Evolutionary conservation across 805 yeast species (phyloP).

Genomic region (Myxozyma neglecta): DNA sequence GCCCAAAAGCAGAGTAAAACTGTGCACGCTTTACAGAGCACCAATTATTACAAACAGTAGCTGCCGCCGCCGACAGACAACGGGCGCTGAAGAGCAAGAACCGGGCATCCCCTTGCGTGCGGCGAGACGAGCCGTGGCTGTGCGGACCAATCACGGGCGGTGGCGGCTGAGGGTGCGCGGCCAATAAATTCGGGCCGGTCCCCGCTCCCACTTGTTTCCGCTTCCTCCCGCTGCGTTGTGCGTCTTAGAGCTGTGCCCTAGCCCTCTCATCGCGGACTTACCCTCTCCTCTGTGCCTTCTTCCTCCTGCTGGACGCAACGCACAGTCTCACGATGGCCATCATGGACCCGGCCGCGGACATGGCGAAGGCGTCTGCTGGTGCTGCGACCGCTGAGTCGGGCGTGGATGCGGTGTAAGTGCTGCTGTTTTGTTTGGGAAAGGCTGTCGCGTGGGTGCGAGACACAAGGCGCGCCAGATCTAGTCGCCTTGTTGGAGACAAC

Average conservation of each 20-base stretch:
- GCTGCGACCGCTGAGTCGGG: slow-evolving; percentile 4
- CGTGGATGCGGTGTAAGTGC: slow-evolving; percentile 6
- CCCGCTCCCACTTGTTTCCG: slow-evolving; percentile 16
- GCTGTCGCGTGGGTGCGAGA: neutral
- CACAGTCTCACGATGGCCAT: slow-evolving; percentile 10
- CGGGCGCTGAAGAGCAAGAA: neutral
- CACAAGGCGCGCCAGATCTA: neutral
- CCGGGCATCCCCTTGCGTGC: slow-evolving; percentile 10
- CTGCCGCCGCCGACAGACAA: neutral
- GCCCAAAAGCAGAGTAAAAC: too few relatives aligned
- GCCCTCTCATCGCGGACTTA: slow-evolving; percentile 8
- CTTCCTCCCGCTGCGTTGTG: slow-evolving; percentile 11
- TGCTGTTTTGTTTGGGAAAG: neutral
- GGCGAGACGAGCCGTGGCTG: neutral
- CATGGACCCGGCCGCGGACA: slow-evolving; percentile 18
- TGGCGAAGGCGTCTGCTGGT: slow-evolving; percentile 2
- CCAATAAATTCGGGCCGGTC: slow-evolving; percentile 11
- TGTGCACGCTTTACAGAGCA: too few relatives aligned
- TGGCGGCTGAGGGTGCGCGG: slow-evolving; percentile 8
- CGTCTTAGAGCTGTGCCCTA: neutral
- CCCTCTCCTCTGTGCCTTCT: slow-evolving; percentile 1
- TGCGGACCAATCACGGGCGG: slow-evolving; percentile 10
- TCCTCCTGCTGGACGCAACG: slow-evolving; percentile 8
- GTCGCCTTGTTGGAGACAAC: neutral
- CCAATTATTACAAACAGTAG: too few relatives aligned